Conservation (phyloP, 768 basidiomycete genomes). For the Lentinula sp. region DNA sequence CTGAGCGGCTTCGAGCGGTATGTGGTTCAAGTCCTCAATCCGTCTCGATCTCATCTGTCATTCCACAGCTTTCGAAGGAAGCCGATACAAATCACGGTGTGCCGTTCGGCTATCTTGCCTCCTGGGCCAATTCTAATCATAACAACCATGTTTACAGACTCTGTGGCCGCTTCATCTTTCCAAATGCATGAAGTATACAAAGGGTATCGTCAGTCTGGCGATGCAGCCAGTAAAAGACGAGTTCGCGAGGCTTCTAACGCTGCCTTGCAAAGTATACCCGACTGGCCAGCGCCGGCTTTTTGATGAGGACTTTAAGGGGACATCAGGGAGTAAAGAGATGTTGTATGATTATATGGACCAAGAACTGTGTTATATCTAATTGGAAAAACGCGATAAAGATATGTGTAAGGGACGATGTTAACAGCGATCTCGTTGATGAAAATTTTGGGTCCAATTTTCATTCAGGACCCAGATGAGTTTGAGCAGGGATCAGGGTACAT, state of each 20-base stretch:
- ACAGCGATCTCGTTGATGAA: background rate
- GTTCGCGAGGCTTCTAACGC: constrained; percentile 79
- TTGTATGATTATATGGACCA: background rate
- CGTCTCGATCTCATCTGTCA: constrained; percentile 4
- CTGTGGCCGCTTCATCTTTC: constrained; percentile 62
- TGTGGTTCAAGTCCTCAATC: constrained; percentile 2
- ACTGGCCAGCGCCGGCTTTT: constrained; percentile 54
- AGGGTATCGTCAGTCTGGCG: constrained; percentile 71
- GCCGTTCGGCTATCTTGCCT: constrained; percentile 10
- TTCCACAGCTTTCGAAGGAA: constrained; percentile 45
- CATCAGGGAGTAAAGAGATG: too few species aligned
- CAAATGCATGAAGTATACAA: constrained; percentile 72
- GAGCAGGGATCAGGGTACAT: constrained; percentile 60
- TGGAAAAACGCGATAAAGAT: constrained; percentile 2
- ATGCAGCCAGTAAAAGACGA: constrained; percentile 63
- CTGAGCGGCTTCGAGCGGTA: constrained; percentile 54
- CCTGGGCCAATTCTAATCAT: background rate
- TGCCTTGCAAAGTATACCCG: constrained; percentile 63
- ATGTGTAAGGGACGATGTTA: background rate
- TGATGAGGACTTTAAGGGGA: constrained; percentile 7
- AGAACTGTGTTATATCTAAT: background rate
- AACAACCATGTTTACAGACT: constrained; percentile 32
- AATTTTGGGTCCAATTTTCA: background rate
- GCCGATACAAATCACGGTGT: constrained; percentile 47
- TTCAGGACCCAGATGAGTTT: background rate